Evolutionary conservation across 2,329 filamentous ascomycete genomes (phyloP).

Genomic region (Chaetomium sp.): DNA sequence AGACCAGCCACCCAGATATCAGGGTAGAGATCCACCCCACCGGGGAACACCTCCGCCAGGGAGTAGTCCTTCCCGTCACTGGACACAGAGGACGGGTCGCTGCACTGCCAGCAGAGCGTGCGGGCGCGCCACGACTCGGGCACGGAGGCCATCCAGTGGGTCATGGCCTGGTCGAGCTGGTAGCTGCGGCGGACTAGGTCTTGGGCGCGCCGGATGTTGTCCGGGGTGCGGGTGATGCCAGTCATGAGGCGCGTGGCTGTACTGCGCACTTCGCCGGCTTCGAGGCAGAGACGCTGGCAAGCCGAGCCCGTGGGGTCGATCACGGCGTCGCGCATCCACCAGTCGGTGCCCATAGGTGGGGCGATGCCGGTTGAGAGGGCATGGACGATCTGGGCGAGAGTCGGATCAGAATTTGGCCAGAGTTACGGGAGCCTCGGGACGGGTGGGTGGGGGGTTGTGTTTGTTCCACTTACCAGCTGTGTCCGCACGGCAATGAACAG

Average conservation of each 20-base stretch:
- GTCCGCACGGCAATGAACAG: slow-evolving; percentile 55
- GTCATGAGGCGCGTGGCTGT: slow-evolving; percentile 47
- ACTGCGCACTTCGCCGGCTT: slow-evolving; percentile 48
- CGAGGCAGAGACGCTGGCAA: slow-evolving; percentile 48
- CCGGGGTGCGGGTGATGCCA: slow-evolving; percentile 38
- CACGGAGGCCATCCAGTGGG: slow-evolving; percentile 44
- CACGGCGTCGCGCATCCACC: slow-evolving; percentile 49
- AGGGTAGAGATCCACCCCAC: slow-evolving; percentile 52
- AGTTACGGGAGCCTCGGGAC: background rate
- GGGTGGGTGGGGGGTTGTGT: too few relatives aligned
- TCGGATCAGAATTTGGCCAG: slow-evolving; percentile 4
- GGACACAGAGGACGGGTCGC: slow-evolving; percentile 34
- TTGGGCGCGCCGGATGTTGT: slow-evolving; percentile 45
- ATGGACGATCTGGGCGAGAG: slow-evolving; percentile 45
- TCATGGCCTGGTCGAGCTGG: slow-evolving; percentile 45
- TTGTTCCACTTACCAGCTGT: slow-evolving; percentile 44
- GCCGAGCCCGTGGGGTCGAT: slow-evolving; percentile 42
- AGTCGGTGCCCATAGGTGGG: slow-evolving; percentile 49
- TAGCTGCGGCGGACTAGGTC: slow-evolving; percentile 47
- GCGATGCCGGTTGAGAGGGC: slow-evolving; percentile 47
- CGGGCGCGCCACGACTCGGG: slow-evolving; percentile 45
- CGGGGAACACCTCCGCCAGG: slow-evolving; percentile 52
- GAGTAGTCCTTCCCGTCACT: slow-evolving; percentile 41
- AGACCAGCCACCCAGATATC: slow-evolving; percentile 54
- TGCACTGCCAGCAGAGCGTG: slow-evolving; percentile 53